Evolutionary conservation across 75 land plant genomes (phyloP), one percentile per base, ranked within the genome.

Genomic region (Larix kaempferi): DNA sequence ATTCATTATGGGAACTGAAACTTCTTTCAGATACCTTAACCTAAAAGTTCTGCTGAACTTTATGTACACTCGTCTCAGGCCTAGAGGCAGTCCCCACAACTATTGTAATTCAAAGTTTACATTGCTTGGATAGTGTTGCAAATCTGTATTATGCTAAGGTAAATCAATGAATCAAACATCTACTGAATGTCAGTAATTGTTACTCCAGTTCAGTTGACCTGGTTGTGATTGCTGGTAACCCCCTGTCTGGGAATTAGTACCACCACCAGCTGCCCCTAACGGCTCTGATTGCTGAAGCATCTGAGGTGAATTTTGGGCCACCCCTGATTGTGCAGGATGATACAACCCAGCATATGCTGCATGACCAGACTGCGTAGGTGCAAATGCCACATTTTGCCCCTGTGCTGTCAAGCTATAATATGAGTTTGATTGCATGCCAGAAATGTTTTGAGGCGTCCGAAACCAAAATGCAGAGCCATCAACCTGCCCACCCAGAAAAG

Each of bases 251-350:
- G 90, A 82, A 6, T 82, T 85, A 56, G 59, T 88, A 84, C 88
- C 94, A 39, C 90, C 93, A 78, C 77, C 84, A 65, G 89, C 89
- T 37, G 86, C 86, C 29, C 88, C 86, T 76, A 92, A 75, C 14
- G 93, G 77, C 75, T 95, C 93, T n/a, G 95, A 84, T 71, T 92
- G 98, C 73, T 95, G 95, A 33, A 92, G 85, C 78, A 92, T 78
- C 22, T 94, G 95, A 66, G 93, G 98, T 12, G 86, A 81, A 22
- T 82, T 77, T 27, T 86, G 86, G 25, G 90, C 84, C 19, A 90
- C 76, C 27, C 81, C 81, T 5, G 90, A 77, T 64, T 89, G 94
- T 41, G 84, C 74, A 0, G 94, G 88, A 78, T 90, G 98, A 82
- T 89, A 95, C 21, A 91, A 77, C 22, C 88, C 80, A 14, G 82